Conservation (phyloP, 2,329 filamentous ascomycete species). For the Claviceps sorghi region DNA sequence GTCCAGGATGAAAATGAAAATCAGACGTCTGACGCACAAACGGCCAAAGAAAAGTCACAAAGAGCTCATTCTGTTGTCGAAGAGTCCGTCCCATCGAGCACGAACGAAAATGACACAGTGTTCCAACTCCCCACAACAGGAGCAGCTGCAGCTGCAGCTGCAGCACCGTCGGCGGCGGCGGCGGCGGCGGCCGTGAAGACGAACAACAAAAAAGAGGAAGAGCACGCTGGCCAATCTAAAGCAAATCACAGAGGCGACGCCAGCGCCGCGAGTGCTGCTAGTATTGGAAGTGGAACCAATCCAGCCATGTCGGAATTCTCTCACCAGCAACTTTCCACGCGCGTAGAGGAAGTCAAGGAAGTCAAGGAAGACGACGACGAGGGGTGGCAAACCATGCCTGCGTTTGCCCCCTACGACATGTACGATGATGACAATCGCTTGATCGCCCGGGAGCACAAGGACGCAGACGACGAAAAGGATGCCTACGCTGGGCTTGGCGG, state of each 20-base stretch:
- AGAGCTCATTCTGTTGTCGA: conserved; percentile 1
- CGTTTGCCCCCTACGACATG: conserved; percentile 82
- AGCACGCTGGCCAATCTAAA: conserved; percentile 3
- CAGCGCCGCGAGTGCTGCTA: conserved; percentile 22
- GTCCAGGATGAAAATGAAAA: neutral
- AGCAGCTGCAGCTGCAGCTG: neutral
- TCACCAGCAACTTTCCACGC: conserved; percentile 60
- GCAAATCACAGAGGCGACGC: conserved; percentile 21
- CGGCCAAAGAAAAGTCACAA: neutral
- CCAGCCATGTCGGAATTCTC: conserved; percentile 65
- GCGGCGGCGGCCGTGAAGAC: neutral
- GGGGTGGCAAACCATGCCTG: conserved; percentile 87
- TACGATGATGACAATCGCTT: conserved; percentile 89
- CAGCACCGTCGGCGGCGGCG: neutral
- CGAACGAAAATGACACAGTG: neutral
- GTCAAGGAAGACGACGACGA: conserved; percentile 42
- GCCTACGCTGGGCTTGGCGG: conserved; percentile 69
- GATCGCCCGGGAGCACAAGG: conserved; percentile 66
- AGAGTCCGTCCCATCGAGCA: neutral
- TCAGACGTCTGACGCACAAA: neutral
- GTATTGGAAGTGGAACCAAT: conserved; percentile 9
- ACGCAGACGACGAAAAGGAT: conserved; percentile 50
- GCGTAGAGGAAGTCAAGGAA: conserved; percentile 37
- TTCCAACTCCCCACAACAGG: neutral
- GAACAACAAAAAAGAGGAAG: neutral